Evolutionary conservation across 2,329 filamentous ascomycete genomes (phyloP).

Genomic region (Pseudogymnoascus sp.): DNA sequence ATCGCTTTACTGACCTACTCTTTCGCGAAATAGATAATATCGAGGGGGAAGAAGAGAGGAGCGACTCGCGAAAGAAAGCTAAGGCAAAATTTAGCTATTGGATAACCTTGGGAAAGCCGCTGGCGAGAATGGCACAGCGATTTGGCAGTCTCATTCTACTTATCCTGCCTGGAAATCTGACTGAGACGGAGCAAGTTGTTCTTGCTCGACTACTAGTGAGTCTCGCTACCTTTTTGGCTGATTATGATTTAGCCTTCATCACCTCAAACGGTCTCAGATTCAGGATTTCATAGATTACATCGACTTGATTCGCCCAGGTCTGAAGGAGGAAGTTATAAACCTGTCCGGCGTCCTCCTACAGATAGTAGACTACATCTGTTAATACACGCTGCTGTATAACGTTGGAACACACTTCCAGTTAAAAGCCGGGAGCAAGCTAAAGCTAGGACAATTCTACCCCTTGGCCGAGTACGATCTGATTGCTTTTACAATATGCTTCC

Average conservation of each 20-base stretch:
- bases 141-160: background rate
- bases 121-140: background rate
- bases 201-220: background rate
- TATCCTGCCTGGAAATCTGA: background rate
- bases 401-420: too few relatives aligned
- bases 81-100: background rate
- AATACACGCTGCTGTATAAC: too few relatives aligned
- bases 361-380: background rate
- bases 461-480: too few relatives aligned
- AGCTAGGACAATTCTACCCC: too few relatives aligned
- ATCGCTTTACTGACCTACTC: background rate
- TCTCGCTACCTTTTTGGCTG: background rate
- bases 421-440: too few relatives aligned
- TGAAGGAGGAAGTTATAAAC: background rate
- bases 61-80: background rate
- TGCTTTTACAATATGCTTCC: too few relatives aligned
- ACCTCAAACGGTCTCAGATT: background rate
- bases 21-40: background rate
- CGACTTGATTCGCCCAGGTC: background rate
- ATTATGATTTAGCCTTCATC: background rate
- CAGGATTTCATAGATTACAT: conserved; percentile 1
- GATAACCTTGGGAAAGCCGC: background rate
- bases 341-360: background rate
- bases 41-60: background rate
- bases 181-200: background rate